Conservation (phyloP, 768 basidiomycete genomes). For the Macrolepiota albuminosa region DNA sequence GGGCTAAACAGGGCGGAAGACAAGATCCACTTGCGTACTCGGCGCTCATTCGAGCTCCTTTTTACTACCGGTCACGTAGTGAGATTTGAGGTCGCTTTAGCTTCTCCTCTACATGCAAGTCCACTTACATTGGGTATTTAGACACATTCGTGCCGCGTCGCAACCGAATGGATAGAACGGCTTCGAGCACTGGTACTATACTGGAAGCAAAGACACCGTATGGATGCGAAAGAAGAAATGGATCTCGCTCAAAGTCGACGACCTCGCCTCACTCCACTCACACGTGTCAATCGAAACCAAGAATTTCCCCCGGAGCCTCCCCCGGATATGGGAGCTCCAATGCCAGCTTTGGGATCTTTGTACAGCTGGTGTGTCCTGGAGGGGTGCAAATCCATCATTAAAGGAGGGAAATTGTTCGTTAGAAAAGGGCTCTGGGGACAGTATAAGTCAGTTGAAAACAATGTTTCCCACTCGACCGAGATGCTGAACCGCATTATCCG, state of each 20-base stretch:
- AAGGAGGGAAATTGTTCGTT: conserved; percentile 69
- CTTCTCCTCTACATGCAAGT: neutral
- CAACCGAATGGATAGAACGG: conserved; percentile 82
- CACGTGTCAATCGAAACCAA: conserved; percentile 35
- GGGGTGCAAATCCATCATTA: conserved; percentile 71
- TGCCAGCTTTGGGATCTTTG: conserved; percentile 55
- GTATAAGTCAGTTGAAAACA: conserved; percentile 58
- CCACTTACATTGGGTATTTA: conserved; percentile 21
- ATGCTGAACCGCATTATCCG: conserved; percentile 1
- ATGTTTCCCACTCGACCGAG: neutral
- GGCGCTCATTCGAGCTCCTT: conserved; percentile 74
- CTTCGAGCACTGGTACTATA: conserved; percentile 68
- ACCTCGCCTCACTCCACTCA: conserved; percentile 55
- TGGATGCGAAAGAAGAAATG: conserved; percentile 80
- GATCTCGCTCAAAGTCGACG: conserved; percentile 61
- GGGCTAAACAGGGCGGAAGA: conserved; percentile 38
- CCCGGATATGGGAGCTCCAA: conserved; percentile 45
- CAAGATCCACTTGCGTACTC: conserved; percentile 44
- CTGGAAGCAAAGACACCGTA: conserved; percentile 74
- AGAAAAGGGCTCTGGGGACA: conserved; percentile 67
- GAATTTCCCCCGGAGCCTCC: conserved; percentile 47
- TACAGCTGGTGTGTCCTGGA: conserved; percentile 89
- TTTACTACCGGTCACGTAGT: conserved; percentile 64
- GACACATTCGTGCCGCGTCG: conserved; percentile 61
- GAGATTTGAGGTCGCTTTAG: conserved; percentile 67